Conservation (phyloP, 495 filamentous ascomycete genomes). For the Penicillium pancosmium region DNA sequence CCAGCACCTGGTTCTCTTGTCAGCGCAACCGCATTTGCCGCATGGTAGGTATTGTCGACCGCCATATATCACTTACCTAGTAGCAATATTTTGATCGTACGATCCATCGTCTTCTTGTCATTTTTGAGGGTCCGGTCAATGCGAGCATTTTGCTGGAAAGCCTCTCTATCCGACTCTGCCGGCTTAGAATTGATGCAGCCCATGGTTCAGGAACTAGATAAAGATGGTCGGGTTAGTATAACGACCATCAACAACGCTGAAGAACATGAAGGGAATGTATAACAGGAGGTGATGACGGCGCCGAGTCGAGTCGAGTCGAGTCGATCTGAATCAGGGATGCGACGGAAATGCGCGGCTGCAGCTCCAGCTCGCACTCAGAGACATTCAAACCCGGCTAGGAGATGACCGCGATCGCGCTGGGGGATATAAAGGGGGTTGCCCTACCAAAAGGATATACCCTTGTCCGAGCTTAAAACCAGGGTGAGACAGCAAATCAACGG, state of each 20-base stretch:
- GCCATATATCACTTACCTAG: conserved; percentile 56
- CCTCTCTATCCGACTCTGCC: conserved; percentile 46
- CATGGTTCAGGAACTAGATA: conserved; percentile 33
- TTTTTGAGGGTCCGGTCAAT: conserved; percentile 76
- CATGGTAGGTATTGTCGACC: neutral
- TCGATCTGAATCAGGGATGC: conserved; percentile 39
- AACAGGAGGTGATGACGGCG: conserved; percentile 3
- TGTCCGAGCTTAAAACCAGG: conserved; percentile 7
- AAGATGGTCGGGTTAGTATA: neutral
- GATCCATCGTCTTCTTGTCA: conserved; percentile 79
- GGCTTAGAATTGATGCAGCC: conserved; percentile 49
- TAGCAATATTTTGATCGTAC: conserved; percentile 82
- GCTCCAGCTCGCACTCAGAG: conserved; percentile 14
- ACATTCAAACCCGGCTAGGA: conserved; percentile 14
- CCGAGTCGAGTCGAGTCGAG: neutral
- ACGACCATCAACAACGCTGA: conserved; percentile 7
- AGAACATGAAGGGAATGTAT: neutral
- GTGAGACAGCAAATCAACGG: conserved; percentile 15
- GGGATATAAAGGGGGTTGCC: conserved; percentile 5
- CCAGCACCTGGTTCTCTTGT: conserved; percentile 70
- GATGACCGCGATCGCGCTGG: neutral
- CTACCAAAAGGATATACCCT: conserved; percentile 9
- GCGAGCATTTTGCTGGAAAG: conserved; percentile 50
- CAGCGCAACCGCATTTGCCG: conserved; percentile 11
- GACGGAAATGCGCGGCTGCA: conserved; percentile 13